Evolutionary conservation across 257 asterid species (phyloP), one percentile per base, ranked within the genome.

Genomic region (Ilex aquifolium): DNA sequence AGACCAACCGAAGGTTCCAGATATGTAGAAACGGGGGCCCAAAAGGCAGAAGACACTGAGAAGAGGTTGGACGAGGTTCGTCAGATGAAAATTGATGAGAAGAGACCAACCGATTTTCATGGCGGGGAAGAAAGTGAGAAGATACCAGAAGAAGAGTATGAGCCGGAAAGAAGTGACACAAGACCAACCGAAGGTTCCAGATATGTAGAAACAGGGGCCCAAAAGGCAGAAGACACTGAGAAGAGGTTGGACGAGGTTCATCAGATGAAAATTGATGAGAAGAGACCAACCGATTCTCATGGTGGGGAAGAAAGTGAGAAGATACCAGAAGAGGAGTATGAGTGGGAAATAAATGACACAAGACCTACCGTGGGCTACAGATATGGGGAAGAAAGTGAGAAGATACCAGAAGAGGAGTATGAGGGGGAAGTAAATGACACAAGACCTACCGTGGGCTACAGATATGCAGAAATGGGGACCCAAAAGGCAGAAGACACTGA

Each of bases 61-160:
- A 21, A 21, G 27, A 21, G 1, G 27, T 21, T 21, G 27, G 27
- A 21, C 27, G 1, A 21, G 27, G 1, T 21, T 21, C 27, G 1
- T 21, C 27, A 21, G 27, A 0, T 21, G 27, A 21, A 21, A 21
- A 21, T 21, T 21, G 27, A 21, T 21, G 27, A 21, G 27, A 21
- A 21, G 27, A 21, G 1, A 21, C 27, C 27, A 21, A 21, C 27
- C 27, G 27, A 21, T 21, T 21, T 58, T 32, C 46, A 30, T 60
- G 76, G 69, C 62, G 86, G 63, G 60, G 87, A 75, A 71, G 82
- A 67, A 62, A 74, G 54, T 64, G 72, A 36, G 53, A 52, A 27
- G 58, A 49, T 40, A 60, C 65, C 50, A 58, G 67, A 78, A 62
- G 77, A 64, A 56, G 73, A 63, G 60, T 51, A 64, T 64, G 73